phyloP scores from a whole-genome alignment of 2,329 filamentous ascomycete species.

The Waltergamsia citrina region DNA sequence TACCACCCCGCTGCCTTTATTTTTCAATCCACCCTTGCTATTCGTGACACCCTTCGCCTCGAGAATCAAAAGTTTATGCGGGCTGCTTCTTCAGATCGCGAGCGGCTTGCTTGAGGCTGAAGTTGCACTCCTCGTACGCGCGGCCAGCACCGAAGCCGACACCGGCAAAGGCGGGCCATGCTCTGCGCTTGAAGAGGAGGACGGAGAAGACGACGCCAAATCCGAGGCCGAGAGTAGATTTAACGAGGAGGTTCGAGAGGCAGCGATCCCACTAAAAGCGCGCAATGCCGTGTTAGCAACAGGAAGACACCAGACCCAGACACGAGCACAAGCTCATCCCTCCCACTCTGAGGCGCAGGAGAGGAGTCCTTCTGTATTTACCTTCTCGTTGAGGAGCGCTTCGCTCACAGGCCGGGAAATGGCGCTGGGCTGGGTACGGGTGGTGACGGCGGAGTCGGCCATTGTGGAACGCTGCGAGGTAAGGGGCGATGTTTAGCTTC shows the following conservation, averaged over 20 bases:
- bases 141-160: conserved; percentile 91
- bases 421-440: conserved; percentile 48
- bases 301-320: background rate
- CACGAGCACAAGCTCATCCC: conserved; percentile 14
- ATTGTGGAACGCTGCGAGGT: conserved; percentile 24
- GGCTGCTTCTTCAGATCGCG: conserved; percentile 39
- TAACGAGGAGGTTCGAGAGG: conserved; percentile 93
- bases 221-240: conserved; percentile 87
- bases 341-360: too few species aligned
- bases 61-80: conserved; percentile 5
- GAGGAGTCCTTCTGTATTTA: conserved; percentile 35
- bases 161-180: conserved; percentile 94
- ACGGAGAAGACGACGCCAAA: conserved; percentile 99
- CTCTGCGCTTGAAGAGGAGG: conserved; percentile 92
- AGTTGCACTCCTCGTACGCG: conserved; percentile 98
- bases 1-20: background rate
- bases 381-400: conserved; percentile 98
- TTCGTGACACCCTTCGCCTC: too few species aligned
- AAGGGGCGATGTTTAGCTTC: background rate
- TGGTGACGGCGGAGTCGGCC: conserved; percentile 38
- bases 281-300: too few species aligned
- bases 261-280: conserved; percentile 91
- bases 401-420: conserved; percentile 88
- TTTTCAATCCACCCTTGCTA: background rate
- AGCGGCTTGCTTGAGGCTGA: conserved; percentile 55